Evolutionary conservation across 257 asterid species (phyloP), one percentile per base, ranked within the genome.

Genomic region (Oldenlandia corymbosa): DNA sequence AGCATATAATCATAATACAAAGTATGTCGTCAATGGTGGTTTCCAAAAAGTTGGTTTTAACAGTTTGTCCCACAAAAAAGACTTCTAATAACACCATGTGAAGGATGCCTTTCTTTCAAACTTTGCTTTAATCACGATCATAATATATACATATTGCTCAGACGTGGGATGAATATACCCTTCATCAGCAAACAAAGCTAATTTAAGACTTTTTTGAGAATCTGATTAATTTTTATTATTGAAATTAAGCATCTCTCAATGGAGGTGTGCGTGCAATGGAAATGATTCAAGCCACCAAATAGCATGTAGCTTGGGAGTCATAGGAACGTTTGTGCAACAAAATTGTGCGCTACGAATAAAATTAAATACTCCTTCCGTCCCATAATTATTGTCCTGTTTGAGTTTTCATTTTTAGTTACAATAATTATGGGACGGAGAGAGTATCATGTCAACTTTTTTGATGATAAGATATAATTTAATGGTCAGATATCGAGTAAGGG

Each of bases 41-140:
- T n/a, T 23, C 65, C 65, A 60, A 32, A 30, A 17, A 31, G 46
- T 57, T 57, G 13, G 18, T 57, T 56, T 57, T 8, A 45, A 57
- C 45, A n/a, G 5, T 32, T 17, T 57, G 34, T 46, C 46, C 3
- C 37, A 39, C 21, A 39, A 60, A 14, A 9, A 9, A 34, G 24
- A 41, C 8, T 26, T 60, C 21, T 59, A 21, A 10, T 10, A 60
- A 32, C 53, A 24, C 23, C 52, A 60, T 60, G 65, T 60, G 53
- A 41, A 60, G 2, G 23, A 6, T 60, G 11, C n/a, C 26, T 60
- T 60, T 60, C 10, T n/a, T n/a, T n/a, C n/a, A n/a, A 41, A 41
- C 65, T 39, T 17, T 3, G 9, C 53, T 60, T 60, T 60, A 60
- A 24, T n/a, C 52, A 41, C 16, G 28, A 57, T 57, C 9, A 34